Percentiles rank a stretch among this genome's conserved stretches.
These are phyloP conservation scores for Cladorrhinum sp. DNA, from an alignment of 2,329 filamentous ascomycete species.

Conservation along the genomic window DNA sequence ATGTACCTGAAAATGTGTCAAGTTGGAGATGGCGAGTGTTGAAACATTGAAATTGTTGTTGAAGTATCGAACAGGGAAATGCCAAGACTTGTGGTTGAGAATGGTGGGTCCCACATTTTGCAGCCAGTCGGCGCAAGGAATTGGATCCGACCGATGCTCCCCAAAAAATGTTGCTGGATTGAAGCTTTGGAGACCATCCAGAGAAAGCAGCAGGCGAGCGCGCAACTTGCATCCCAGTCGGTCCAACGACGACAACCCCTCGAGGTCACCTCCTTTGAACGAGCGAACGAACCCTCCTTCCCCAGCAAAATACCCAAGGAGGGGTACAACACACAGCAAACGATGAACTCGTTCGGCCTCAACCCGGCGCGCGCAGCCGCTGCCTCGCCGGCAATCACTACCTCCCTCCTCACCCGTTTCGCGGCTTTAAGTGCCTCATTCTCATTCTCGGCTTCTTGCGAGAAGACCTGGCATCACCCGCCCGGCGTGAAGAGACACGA, in stretches of 20 bases:
- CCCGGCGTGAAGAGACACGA: not conserved
- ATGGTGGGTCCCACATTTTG: conserved; percentile 9
- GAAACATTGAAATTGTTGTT: too few species aligned
- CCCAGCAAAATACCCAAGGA: not conserved
- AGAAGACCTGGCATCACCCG: not conserved
- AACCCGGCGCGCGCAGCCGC: not conserved
- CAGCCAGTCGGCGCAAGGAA: conserved; percentile 12
- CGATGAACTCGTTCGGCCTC: not conserved
- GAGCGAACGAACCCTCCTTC: not conserved
- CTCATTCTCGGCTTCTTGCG: not conserved
- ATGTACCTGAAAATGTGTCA: not conserved
- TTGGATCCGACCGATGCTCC: conserved; percentile 6
- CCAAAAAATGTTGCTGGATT: conserved; percentile 19
- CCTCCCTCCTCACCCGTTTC: not conserved
- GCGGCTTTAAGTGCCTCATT: not conserved
- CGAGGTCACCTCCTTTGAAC: not conserved
- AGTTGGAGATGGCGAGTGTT: too few species aligned
- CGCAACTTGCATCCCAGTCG: not conserved
- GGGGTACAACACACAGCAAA: not conserved
- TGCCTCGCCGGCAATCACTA: not conserved
- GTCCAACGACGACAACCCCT: not conserved
- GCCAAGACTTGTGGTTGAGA: not conserved
- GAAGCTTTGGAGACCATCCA: not conserved
- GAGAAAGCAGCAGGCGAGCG: not conserved
- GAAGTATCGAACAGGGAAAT: too few species aligned